Evolutionary conservation across 495 filamentous ascomycete species (phyloP).

Genomic region (Podospora pseudopauciseta): DNA sequence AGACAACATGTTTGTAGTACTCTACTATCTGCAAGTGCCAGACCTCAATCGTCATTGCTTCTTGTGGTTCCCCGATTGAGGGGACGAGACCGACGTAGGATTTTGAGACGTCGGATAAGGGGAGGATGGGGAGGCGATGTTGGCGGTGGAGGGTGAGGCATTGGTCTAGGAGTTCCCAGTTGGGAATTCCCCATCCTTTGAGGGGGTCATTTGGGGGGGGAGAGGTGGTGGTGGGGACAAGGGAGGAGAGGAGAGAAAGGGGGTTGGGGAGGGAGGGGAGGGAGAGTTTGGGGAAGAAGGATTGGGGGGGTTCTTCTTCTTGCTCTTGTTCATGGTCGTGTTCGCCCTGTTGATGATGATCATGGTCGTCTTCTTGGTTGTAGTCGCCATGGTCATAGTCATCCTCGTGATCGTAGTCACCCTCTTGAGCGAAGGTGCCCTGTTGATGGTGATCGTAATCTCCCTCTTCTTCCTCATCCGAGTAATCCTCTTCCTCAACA

Average conservation of each 20-base stretch:
- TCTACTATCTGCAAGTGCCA: not conserved
- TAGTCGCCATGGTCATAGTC: too few species aligned
- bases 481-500: not conserved
- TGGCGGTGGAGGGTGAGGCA: conserved; percentile 31
- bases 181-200: conserved; percentile 35
- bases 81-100: not conserved
- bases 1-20: not conserved
- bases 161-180: conserved; percentile 43
- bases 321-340: not conserved
- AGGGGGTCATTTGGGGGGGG: conserved; percentile 26
- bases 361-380: too few species aligned
- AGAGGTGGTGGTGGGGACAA: not conserved
- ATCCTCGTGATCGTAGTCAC: too few species aligned
- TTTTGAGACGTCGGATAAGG: not conserved
- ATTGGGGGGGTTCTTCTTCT: not conserved
- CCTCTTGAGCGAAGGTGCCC: too few species aligned
- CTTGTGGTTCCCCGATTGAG: not conserved
- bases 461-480: not conserved
- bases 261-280: not conserved
- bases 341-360: too few species aligned
- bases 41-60: not conserved
- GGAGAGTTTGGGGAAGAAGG: not conserved
- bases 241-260: conserved; percentile 1
- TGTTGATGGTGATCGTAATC: too few species aligned
- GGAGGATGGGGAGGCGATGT: not conserved